phyloP scores from a whole-genome alignment of 257 asterid species.

The Solanum arcanum region DNA sequence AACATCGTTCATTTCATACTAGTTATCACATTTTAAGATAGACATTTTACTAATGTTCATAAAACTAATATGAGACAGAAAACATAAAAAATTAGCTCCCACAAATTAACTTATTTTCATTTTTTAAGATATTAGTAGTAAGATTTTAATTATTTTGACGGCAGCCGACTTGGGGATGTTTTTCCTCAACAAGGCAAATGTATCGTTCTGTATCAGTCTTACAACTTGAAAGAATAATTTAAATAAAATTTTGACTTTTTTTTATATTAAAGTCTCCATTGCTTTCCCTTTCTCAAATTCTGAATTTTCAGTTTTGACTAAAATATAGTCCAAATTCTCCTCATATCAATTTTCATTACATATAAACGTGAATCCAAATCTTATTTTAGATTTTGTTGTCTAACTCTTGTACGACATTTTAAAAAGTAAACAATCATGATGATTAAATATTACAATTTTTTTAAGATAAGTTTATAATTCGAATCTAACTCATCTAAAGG shows the following conservation, averaged over 20 bases:
- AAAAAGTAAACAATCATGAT: background rate
- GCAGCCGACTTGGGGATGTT: background rate
- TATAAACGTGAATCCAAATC: background rate
- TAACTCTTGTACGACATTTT: background rate
- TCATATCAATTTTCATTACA: background rate
- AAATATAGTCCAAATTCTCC: background rate
- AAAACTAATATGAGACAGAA: background rate
- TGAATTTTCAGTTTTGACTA: background rate
- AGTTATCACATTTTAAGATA: background rate
- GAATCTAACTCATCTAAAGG: background rate
- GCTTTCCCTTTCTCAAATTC: background rate
- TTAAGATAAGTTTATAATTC: background rate
- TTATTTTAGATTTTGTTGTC: background rate
- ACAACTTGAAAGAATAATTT: background rate
- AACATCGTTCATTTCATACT: background rate
- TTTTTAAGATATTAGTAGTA: background rate
- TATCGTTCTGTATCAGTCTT: background rate
- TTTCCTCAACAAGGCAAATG: background rate
- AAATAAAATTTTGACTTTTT: background rate
- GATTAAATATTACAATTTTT: background rate
- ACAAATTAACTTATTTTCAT: background rate
- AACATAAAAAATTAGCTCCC: background rate
- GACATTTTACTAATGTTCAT: background rate
- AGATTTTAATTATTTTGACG: background rate
- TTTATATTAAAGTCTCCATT: background rate